Conservation (phyloP, 345 rosid genomes). For the Luvunga scandens region DNA sequence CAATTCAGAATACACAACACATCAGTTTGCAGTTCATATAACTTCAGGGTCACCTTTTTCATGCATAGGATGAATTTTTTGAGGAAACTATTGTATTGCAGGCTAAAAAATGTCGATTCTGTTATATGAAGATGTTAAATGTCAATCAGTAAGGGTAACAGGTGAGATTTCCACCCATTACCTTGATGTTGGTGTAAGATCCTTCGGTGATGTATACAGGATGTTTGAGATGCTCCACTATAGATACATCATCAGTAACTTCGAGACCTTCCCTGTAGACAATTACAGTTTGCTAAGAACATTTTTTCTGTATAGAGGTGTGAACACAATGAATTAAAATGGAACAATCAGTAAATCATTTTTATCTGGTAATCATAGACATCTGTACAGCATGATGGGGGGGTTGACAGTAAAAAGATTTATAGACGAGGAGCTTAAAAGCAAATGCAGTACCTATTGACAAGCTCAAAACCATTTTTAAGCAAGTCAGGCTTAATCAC, state of each 20-base stretch:
- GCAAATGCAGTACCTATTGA: conserved; percentile 50
- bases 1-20: background rate
- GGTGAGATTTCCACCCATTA: conserved; percentile 12
- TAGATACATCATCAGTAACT: conserved; percentile 94
- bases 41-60: background rate
- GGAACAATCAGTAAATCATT: background rate
- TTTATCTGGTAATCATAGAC: background rate
- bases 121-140: background rate
- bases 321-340: background rate
- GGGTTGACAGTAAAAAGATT: background rate
- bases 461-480: conserved; percentile 80
- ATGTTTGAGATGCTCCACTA: conserved; percentile 88
- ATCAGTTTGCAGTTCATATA: background rate
- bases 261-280: conserved; percentile 71
- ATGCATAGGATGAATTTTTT: background rate
- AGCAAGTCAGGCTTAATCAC: conserved; percentile 81
- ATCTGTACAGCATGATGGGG: background rate
- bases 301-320: background rate
- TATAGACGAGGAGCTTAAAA: background rate
- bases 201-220: conserved; percentile 87
- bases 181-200: conserved; percentile 95
- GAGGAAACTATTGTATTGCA: background rate
- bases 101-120: too few species aligned
- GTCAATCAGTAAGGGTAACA: background rate
- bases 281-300: background rate